Evolutionary conservation across 2,329 filamentous ascomycete species (phyloP), one percentile per base, ranked within the genome.

Genomic region (Aspergillus carbonarius): DNA sequence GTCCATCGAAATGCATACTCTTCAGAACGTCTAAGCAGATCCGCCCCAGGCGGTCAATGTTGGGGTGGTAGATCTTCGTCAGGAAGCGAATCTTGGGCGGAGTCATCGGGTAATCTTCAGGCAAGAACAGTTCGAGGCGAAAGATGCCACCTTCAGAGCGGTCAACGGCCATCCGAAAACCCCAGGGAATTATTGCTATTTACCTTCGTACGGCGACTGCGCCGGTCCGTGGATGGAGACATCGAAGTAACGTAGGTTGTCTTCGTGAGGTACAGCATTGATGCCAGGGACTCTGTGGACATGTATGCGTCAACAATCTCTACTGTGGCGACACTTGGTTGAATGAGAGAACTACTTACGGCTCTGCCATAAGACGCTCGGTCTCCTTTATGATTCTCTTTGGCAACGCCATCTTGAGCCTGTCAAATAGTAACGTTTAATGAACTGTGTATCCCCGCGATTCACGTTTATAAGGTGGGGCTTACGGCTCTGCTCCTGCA

Each of bases 321-420:
- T 34, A 13, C 54, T 50, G n/a, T 5, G 34, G n/a, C 17, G n/a
- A 47, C 32, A 40, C 51, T n/a, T 12, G 17, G 32, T 15, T 17
- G 39, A 46, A 3, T 13, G 42, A 1, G 17, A 30, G n/a, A 25
- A 15, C 30, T 15, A 44, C 91, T 78, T 84, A 96, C 92, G 95
- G 95, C 79, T 99, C 95, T 63, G 91, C 91, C 86, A 96, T 93
- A 68, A 99, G 85, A 72, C 95, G 88, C 81, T 99, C 93, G 18
- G 95, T 99, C 85, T 99, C 96, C 81, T 99, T 99, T 73, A 98
- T 85, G 72, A 99, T 99, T 74, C 95, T 85, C 83, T 99, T 99
- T 32, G 95, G 93, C 66, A 99, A 83, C 63, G 92, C 88, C 91
- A 78, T 78, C 60, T 66, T 67, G 59, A 60, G 56, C 61, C 62